Conservation (phyloP, 2,329 filamentous ascomycete species). For the Botrytis fabae region DNA sequence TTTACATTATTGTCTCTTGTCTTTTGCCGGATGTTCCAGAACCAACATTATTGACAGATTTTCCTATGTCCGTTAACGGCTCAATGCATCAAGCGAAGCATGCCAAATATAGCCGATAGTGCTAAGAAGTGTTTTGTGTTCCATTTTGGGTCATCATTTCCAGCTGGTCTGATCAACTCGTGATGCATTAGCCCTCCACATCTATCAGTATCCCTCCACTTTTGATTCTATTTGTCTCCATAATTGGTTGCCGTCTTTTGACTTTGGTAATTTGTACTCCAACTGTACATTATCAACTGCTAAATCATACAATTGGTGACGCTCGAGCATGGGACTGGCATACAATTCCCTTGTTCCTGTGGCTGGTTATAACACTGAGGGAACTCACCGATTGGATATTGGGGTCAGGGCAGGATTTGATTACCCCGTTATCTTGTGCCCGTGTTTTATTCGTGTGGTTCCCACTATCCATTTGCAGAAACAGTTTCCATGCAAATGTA, state of each 20-base stretch:
- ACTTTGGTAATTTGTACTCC: constrained; percentile 34
- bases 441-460: constrained; percentile 26
- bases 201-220: constrained; percentile 38
- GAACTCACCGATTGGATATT: constrained; percentile 31
- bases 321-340: constrained; percentile 26
- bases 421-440: constrained; percentile 22
- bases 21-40: not conserved
- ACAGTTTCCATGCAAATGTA: constrained; percentile 45
- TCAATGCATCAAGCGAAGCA: constrained; percentile 30
- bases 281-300: constrained; percentile 28
- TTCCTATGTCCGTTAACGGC: constrained; percentile 38
- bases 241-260: constrained; percentile 28
- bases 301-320: constrained; percentile 28
- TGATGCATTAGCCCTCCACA: constrained; percentile 41
- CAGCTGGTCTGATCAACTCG: constrained; percentile 32
- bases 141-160: constrained; percentile 40
- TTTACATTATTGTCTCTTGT: not conserved
- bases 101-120: constrained; percentile 25
- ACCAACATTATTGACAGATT: not conserved
- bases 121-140: constrained; percentile 33
- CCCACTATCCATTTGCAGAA: constrained; percentile 45
- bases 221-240: constrained; percentile 39
- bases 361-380: constrained; percentile 28
- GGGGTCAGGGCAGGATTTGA: constrained; percentile 28
- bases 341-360: constrained; percentile 25